These are phyloP conservation scores for Saccharomyces jurei DNA, from an alignment of 805 yeast genomes.

Conservation along the genomic window DNA sequence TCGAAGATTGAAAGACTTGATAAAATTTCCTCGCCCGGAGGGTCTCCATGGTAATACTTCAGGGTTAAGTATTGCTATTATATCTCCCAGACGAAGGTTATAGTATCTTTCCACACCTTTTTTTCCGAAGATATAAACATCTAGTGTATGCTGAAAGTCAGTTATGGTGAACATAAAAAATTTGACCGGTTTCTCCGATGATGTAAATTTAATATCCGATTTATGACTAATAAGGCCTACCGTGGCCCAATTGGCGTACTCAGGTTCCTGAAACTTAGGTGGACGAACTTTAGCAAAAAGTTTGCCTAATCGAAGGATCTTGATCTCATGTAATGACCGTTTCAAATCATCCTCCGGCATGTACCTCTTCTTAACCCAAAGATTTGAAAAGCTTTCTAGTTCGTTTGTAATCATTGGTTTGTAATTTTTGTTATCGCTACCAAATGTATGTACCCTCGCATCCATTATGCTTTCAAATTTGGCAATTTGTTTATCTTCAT, in stretches of 20 bases:
- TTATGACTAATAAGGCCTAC: slow-evolving; percentile 62
- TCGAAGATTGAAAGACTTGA: slow-evolving; percentile 45
- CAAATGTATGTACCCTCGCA: slow-evolving; percentile 36
- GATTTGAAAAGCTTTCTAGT: slow-evolving; percentile 40
- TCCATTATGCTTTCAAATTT: slow-evolving; percentile 24
- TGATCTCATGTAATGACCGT: slow-evolving; percentile 38
- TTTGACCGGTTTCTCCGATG: slow-evolving; percentile 37
- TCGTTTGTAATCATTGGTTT: slow-evolving; percentile 34
- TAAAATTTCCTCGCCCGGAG: slow-evolving; percentile 13
- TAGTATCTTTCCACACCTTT: slow-evolving; percentile 61
- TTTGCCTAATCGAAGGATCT: slow-evolving; percentile 49
- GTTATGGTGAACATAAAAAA: slow-evolving; percentile 59
- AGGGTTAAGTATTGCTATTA: slow-evolving; percentile 73
- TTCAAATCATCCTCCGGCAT: slow-evolving; percentile 33
- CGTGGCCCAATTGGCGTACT: slow-evolving; percentile 68
- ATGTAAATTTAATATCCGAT: slow-evolving; percentile 42
- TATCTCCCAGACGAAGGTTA: slow-evolving; percentile 67
- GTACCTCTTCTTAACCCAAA: slow-evolving; percentile 40
- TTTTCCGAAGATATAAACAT: slow-evolving; percentile 53
- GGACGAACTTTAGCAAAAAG: slow-evolving; percentile 58
- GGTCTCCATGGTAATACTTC: slow-evolving; percentile 38
- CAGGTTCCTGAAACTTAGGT: slow-evolving; percentile 63
- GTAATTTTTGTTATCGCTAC: slow-evolving; percentile 13
- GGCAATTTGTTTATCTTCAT: slow-evolving; percentile 16
- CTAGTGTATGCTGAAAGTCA: slow-evolving; percentile 54